Conservation (phyloP, 345 rosid species). For the Murraya koenigii region DNA sequence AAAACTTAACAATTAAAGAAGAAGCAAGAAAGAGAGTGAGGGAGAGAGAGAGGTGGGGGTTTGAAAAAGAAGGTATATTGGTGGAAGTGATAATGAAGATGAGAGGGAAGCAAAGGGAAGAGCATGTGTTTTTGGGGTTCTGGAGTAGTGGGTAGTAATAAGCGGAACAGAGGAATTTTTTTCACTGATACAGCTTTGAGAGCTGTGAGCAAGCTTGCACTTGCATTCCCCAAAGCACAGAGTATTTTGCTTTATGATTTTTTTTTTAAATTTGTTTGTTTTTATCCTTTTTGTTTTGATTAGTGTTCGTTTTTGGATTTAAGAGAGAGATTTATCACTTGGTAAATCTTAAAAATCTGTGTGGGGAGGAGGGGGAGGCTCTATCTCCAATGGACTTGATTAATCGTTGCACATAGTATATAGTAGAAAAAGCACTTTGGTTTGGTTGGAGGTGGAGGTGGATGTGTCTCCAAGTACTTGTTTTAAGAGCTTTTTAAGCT, state of each 20-base stretch:
- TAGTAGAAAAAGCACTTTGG: constrained; percentile 26
- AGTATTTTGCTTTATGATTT: constrained; percentile 10
- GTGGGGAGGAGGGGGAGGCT: constrained; percentile 18
- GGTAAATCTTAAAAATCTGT: neutral
- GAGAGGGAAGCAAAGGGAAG: constrained; percentile 20
- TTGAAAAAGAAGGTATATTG: neutral
- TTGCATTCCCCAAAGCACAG: constrained; percentile 49
- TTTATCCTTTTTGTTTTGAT: constrained; percentile 28
- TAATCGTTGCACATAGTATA: constrained; percentile 9
- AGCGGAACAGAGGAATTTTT: constrained; percentile 30
- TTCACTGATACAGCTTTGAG: constrained; percentile 40
- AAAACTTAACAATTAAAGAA: neutral
- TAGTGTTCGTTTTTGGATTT: constrained; percentile 27
- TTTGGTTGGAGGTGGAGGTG: constrained; percentile 13
- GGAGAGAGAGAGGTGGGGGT: neutral
- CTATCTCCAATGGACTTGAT: constrained; percentile 24
- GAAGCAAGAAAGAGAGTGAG: neutral
- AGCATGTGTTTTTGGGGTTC: constrained; percentile 44
- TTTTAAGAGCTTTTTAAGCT: constrained; percentile 13
- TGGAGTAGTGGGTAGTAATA: constrained; percentile 32
- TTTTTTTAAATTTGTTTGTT: constrained; percentile 8
- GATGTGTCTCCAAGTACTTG: constrained; percentile 30
- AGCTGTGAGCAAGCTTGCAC: constrained; percentile 57
- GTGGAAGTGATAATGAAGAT: constrained; percentile 20
- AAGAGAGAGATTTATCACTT: neutral